phyloP scores from a whole-genome alignment of 371 early-diverging fungal genomes.

The Caulochytrium protostelioides region DNA sequence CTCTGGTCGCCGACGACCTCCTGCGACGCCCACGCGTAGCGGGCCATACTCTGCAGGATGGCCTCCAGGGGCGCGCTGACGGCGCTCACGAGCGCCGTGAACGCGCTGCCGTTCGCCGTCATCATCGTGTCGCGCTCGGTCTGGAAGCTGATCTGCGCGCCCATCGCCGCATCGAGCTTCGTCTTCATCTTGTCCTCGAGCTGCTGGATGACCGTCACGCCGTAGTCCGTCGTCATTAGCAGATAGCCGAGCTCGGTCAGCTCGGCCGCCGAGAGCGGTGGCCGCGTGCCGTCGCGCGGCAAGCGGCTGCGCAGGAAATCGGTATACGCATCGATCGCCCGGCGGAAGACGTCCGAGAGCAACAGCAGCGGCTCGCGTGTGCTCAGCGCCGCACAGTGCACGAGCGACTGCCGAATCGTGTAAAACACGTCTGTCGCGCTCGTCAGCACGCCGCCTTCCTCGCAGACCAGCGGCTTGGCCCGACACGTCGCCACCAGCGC shows the following conservation, averaged over 20 bases:
- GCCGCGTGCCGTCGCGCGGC: neutral
- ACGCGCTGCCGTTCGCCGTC: constrained; percentile 16
- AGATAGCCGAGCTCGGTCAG: constrained; percentile 38
- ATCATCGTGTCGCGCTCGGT: constrained; percentile 48
- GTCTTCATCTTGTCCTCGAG: constrained; percentile 67
- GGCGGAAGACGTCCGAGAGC: constrained; percentile 46
- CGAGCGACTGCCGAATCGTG: constrained; percentile 65
- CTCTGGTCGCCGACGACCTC: constrained; percentile 83
- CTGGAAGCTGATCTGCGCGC: constrained; percentile 39
- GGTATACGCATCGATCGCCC: constrained; percentile 52
- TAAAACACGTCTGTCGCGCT: constrained; percentile 77
- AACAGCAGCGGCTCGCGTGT: constrained; percentile 62
- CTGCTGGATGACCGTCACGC: constrained; percentile 52
- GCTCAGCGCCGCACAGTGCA: constrained; percentile 58
- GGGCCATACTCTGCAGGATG: constrained; percentile 42
- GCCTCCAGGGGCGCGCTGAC: constrained; percentile 42
- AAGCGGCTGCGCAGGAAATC: constrained; percentile 4
- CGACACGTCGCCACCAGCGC: neutral
- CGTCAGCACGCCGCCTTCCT: constrained; percentile 42
- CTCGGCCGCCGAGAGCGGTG: constrained; percentile 2
- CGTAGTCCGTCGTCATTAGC: constrained; percentile 85
- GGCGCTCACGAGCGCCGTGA: constrained; percentile 40
- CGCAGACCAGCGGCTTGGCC: neutral
- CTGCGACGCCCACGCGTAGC: constrained; percentile 52
- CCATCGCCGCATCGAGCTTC: constrained; percentile 42